Evolutionary conservation across 164 flowering plant species (phyloP).

Genomic region (Nymphaea colorata): DNA sequence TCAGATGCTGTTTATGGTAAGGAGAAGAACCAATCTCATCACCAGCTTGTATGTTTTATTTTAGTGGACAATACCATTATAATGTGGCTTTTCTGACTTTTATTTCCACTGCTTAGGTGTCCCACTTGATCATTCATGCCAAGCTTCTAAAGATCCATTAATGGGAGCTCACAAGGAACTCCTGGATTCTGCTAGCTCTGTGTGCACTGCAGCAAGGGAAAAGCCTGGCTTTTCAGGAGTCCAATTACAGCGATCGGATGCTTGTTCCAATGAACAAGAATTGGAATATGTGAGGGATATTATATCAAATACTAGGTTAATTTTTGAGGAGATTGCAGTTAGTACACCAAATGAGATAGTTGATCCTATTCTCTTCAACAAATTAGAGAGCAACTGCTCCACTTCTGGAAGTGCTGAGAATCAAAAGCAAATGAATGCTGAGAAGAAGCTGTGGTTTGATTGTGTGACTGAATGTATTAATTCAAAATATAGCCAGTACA

Average conservation of each 20-base stretch:
- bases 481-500: constrained; percentile 36
- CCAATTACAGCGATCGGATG: not conserved
- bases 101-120: not conserved
- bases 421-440: not conserved
- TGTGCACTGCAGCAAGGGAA: not conserved
- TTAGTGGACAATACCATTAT: not conserved
- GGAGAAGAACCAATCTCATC: no score
- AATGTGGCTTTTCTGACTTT: not conserved
- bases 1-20: constrained; percentile 16
- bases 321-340: constrained; percentile 45
- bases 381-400: constrained; percentile 30
- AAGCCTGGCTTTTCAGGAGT: not conserved
- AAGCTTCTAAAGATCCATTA: not conserved
- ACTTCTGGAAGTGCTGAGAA: not conserved
- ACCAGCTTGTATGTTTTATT: not conserved
- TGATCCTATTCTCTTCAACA: constrained; percentile 49
- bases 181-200: not conserved
- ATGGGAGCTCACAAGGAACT: not conserved
- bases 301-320: constrained; percentile 31
- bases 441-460: constrained; percentile 51
- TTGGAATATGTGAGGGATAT: constrained; percentile 52
- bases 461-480: constrained; percentile 65
- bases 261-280: constrained; percentile 17
- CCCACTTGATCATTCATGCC: not conserved
- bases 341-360: constrained; percentile 25